These are phyloP conservation scores for Diaporthe vexans DNA, from an alignment of 2,329 filamentous ascomycete genomes.

Conservation along the genomic window DNA sequence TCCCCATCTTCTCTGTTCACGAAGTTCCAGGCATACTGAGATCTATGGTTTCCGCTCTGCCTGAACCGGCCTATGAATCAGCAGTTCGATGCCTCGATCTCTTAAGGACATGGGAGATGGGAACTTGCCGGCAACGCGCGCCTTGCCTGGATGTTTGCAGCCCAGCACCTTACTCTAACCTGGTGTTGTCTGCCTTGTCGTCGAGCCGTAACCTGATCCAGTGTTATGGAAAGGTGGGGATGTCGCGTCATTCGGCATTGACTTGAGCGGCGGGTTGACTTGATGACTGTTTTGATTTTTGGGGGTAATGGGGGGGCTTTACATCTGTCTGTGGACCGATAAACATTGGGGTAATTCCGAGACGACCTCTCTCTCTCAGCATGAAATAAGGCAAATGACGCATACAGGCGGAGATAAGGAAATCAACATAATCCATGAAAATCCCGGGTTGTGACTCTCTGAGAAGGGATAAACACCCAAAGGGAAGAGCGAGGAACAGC, in stretches of 20 bases:
- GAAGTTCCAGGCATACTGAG: neutral
- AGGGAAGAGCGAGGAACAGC: conserved; percentile 34
- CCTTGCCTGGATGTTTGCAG: neutral
- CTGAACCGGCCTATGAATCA: neutral
- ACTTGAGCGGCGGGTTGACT: conserved; percentile 25
- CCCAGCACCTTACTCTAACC: neutral
- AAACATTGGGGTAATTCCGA: conserved; percentile 43
- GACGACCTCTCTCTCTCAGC: conserved; percentile 40
- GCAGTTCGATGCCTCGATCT: neutral
- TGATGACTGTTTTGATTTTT: conserved; percentile 44
- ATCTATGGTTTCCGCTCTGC: neutral
- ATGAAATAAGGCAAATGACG: conserved; percentile 43
- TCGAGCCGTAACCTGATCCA: neutral
- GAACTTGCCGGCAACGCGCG: neutral
- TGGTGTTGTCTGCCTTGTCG: conserved; percentile 1
- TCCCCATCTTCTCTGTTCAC: neutral
- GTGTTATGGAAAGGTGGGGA: neutral
- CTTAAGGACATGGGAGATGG: neutral
- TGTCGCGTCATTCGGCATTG: conserved; percentile 24
- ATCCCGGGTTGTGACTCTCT: conserved; percentile 40
- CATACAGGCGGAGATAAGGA: conserved; percentile 43
- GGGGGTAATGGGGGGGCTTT: conserved; percentile 38
- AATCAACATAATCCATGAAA: conserved; percentile 43
- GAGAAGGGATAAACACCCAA: conserved; percentile 25
- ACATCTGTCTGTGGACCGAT: conserved; percentile 43